A percentile compares a stretch with the other conserved stretches of the same genome.
Evolutionary conservation across 2,329 filamentous ascomycete species (phyloP).

Genomic region (Pseudopyricularia javanii): DNA sequence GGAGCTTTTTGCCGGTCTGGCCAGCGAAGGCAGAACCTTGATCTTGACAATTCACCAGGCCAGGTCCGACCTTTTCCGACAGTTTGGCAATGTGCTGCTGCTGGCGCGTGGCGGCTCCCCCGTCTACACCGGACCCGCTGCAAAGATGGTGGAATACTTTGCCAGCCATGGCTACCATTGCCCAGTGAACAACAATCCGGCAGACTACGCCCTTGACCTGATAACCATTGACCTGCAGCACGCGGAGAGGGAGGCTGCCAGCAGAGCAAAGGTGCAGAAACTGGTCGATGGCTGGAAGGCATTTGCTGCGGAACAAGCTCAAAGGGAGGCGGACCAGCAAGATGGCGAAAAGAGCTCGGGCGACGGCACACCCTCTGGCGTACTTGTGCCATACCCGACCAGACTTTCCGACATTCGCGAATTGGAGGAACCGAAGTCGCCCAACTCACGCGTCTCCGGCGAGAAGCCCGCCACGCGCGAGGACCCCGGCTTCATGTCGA

Average conservation of each 20-base stretch:
- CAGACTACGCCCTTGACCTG: conserved; percentile 65
- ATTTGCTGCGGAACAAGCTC: conserved; percentile 4
- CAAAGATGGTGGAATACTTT: conserved; percentile 65
- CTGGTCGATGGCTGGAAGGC: conserved; percentile 48
- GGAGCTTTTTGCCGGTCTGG: conserved; percentile 58
- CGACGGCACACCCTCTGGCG: not conserved
- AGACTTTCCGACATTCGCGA: conserved; percentile 5
- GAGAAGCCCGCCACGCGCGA: not conserved
- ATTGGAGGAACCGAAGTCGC: conserved; percentile 32
- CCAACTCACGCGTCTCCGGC: conserved; percentile 39
- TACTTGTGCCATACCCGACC: not conserved
- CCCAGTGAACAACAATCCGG: conserved; percentile 59
- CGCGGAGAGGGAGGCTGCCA: conserved; percentile 47
- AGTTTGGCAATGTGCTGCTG: conserved; percentile 61
- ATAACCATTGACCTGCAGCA: conserved; percentile 66
- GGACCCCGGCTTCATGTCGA: not conserved
- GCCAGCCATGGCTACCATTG: conserved; percentile 61
- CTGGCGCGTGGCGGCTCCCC: conserved; percentile 57
- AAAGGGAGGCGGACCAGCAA: not conserved
- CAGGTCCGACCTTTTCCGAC: conserved; percentile 57
- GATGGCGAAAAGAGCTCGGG: not conserved
- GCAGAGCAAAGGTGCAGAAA: conserved; percentile 45
- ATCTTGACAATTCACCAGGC: conserved; percentile 72
- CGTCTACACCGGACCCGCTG: conserved; percentile 53
- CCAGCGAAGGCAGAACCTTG: conserved; percentile 60